These are phyloP conservation scores for Pythium aquatile DNA, from an alignment of 352 stramenopile genomes.

Conservation along the genomic window DNA sequence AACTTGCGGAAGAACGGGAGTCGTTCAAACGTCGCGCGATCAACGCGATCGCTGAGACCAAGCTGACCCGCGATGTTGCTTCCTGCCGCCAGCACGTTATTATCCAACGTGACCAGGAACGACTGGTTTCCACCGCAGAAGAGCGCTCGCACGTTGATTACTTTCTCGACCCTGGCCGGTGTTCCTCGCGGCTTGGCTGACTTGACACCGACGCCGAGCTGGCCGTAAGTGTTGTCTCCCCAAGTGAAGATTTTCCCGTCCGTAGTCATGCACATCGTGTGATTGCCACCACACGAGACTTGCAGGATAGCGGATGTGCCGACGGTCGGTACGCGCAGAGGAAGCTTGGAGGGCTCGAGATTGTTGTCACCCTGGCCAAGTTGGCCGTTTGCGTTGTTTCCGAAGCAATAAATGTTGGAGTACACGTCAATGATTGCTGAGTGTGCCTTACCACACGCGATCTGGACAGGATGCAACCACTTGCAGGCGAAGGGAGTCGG, in stretches of 20 bases:
- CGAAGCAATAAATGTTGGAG: constrained; percentile 77
- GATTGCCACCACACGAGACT: constrained; percentile 57
- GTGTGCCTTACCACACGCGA: constrained; percentile 64
- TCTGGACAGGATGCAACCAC: constrained; percentile 69
- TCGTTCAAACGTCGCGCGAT: constrained; percentile 46
- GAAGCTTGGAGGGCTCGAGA: constrained; percentile 57
- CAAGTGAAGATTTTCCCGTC: constrained; percentile 60
- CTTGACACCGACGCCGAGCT: constrained; percentile 49
- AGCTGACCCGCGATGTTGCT: constrained; percentile 71
- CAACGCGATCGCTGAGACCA: constrained; percentile 45
- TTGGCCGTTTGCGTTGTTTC: constrained; percentile 40
- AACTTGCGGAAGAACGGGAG: constrained; percentile 52
- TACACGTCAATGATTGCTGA: constrained; percentile 73
- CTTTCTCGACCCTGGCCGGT: constrained; percentile 51
- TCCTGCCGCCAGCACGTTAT: constrained; percentile 50
- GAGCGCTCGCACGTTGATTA: constrained; percentile 41
- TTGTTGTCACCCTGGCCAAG: constrained; percentile 56
- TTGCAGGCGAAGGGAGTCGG: constrained; percentile 57
- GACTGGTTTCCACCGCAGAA: constrained; percentile 57
- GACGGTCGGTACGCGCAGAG: constrained; percentile 45
- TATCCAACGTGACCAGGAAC: constrained; percentile 54
- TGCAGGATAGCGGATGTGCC: constrained; percentile 38
- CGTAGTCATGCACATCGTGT: constrained; percentile 61
- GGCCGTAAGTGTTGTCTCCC: constrained; percentile 63
- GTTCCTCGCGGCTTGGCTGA: constrained; percentile 28